Percentiles rank a stretch among this genome's conserved stretches.
Evolutionary conservation across 139 green algal species (phyloP).

Genomic region (Chlamydomonas applanata): DNA sequence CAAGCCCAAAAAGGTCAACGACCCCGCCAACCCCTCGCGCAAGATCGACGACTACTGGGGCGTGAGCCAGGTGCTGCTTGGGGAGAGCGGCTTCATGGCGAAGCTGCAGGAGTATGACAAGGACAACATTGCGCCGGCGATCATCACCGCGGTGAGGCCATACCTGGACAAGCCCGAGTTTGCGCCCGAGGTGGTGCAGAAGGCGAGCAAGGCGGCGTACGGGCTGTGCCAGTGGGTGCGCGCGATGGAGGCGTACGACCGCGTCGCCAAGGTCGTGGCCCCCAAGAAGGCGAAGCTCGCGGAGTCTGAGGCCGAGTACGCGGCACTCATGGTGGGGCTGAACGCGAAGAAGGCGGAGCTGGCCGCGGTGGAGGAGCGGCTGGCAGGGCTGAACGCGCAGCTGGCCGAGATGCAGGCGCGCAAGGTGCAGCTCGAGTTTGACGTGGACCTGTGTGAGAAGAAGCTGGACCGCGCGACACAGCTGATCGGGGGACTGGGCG

Average conservation of each 20-base stretch:
- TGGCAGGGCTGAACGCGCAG: constrained; percentile 67
- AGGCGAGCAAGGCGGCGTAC: constrained; percentile 65
- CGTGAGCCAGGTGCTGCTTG: constrained; percentile 43
- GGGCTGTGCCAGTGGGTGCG: constrained; percentile 76
- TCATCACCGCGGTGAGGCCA: constrained; percentile 43
- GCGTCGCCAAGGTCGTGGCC: constrained; percentile 44
- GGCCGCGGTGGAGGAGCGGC: constrained; percentile 60
- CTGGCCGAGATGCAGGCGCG: constrained; percentile 49
- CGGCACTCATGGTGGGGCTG: constrained; percentile 59
- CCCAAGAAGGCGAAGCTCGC: constrained; percentile 63
- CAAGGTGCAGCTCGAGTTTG: constrained; percentile 60
- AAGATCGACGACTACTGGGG: constrained; percentile 76
- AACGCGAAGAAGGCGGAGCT: constrained; percentile 68
- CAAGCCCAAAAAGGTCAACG: constrained; percentile 66
- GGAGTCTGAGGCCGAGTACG: constrained; percentile 51
- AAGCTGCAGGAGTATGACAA: constrained; percentile 69
- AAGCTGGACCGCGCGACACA: constrained; percentile 70
- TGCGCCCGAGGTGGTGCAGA: constrained; percentile 46
- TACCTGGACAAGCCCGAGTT: constrained; percentile 62
- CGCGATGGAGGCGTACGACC: constrained; percentile 79
- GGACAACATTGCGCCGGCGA: constrained; percentile 58
- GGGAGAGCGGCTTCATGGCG: constrained; percentile 56
- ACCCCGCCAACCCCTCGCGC: constrained; percentile 43
- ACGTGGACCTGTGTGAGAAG: constrained; percentile 62
- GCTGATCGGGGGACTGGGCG: constrained; percentile 69